Percentiles rank a stretch among this genome's conserved stretches.
Conservation (phyloP, 495 filamentous ascomycete genomes). For the Thozetella sp. region DNA sequence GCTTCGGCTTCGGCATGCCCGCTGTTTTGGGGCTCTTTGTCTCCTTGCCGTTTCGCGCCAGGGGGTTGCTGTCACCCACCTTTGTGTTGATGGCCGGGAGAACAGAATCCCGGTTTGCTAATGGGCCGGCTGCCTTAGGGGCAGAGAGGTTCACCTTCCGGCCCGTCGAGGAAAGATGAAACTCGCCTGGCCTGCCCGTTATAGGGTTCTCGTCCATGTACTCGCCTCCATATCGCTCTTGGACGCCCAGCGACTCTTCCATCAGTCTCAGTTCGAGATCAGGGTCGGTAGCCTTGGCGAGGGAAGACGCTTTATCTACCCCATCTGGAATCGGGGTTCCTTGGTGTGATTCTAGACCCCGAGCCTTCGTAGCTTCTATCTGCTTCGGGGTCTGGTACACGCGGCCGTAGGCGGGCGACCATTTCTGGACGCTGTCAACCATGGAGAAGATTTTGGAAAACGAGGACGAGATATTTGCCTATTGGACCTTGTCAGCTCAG, state of each 20-base stretch:
- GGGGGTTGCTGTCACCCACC: slow-evolving; percentile 26
- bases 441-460: slow-evolving; percentile 66
- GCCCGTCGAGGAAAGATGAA: slow-evolving; percentile 69
- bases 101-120: slow-evolving; percentile 4
- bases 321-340: slow-evolving; percentile 62
- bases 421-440: slow-evolving; percentile 62
- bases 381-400: slow-evolving; percentile 59
- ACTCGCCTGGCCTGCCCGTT: slow-evolving; percentile 83
- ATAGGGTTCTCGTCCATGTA: slow-evolving; percentile 93
- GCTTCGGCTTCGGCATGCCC: slow-evolving; percentile 46
- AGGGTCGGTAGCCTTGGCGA: slow-evolving; percentile 31
- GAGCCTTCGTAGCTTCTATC: slow-evolving; percentile 33
- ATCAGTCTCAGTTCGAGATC: slow-evolving; percentile 55
- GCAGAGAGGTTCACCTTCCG: slow-evolving; percentile 40
- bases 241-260: slow-evolving; percentile 67
- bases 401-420: slow-evolving; percentile 74
- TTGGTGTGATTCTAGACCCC: slow-evolving; percentile 47
- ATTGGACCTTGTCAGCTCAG: neutral
- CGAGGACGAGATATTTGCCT: slow-evolving; percentile 60
- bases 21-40: slow-evolving; percentile 56
- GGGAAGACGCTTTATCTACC: slow-evolving; percentile 18
- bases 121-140: slow-evolving; percentile 3
- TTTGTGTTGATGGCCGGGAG: slow-evolving; percentile 40
- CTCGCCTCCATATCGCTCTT: slow-evolving; percentile 69
- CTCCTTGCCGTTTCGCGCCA: slow-evolving; percentile 36